Evolutionary conservation across 768 basidiomycete genomes (phyloP).

Genomic region (Kwoniella dejecticola): DNA sequence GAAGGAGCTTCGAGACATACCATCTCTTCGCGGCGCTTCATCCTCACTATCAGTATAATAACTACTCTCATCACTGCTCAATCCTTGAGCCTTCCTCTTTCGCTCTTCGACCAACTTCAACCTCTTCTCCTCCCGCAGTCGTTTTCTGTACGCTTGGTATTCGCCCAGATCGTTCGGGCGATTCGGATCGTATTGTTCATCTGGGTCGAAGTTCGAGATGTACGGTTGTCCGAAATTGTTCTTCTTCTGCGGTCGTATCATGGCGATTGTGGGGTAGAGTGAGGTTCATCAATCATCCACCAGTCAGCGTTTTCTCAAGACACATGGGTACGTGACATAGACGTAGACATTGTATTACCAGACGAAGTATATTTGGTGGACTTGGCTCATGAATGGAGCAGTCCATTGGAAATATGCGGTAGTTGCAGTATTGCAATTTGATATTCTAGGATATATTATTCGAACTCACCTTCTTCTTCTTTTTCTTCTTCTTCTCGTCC

Average conservation of each 20-base stretch:
- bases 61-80: slow-evolving; percentile 41
- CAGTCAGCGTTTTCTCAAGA: too few relatives aligned
- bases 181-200: slow-evolving; percentile 54
- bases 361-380: too few relatives aligned
- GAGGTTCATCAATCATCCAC: too few relatives aligned
- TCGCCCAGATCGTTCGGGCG: slow-evolving; percentile 54
- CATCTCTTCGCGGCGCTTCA: slow-evolving; percentile 50
- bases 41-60: slow-evolving; percentile 53
- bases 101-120: slow-evolving; percentile 38
- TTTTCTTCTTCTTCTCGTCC: slow-evolving; percentile 39
- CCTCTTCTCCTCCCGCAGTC: slow-evolving; percentile 43
- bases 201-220: slow-evolving; percentile 48
- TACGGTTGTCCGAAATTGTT: slow-evolving; percentile 22
- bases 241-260: too few relatives aligned
- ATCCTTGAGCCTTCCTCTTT: slow-evolving; percentile 32
- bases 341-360: too few relatives aligned
- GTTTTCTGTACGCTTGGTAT: slow-evolving; percentile 50
- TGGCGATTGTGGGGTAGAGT: too few relatives aligned
- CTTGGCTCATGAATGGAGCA: too few relatives aligned
- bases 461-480: slow-evolving; percentile 46
- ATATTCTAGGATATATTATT: too few relatives aligned
- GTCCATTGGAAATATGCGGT: too few relatives aligned
- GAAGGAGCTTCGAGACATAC: slow-evolving; percentile 30
- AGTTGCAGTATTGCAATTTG: too few relatives aligned
- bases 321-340: too few relatives aligned